phyloP scores from a whole-genome alignment of 768 basidiomycete genomes.

The Russula foetens region DNA sequence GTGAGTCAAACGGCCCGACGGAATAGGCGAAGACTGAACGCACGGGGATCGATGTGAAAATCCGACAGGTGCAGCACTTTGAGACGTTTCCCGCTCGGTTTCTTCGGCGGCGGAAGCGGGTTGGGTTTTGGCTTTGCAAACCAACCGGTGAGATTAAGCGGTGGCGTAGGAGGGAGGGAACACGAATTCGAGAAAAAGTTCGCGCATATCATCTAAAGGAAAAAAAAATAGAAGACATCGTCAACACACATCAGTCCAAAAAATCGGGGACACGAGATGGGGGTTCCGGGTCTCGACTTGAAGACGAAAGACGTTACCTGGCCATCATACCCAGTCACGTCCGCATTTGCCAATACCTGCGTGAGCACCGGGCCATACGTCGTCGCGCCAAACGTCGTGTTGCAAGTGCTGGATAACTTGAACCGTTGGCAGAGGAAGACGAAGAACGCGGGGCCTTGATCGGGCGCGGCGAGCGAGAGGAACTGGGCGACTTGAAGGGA shows the following conservation, averaged over 20 bases:
- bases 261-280: background rate
- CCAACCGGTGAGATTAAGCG: constrained; percentile 59
- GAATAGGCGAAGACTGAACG: constrained; percentile 14
- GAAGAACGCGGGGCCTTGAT: constrained; percentile 47
- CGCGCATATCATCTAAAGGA: constrained; percentile 47
- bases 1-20: background rate
- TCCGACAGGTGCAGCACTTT: constrained; percentile 76
- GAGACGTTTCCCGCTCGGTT: constrained; percentile 53
- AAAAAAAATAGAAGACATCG: background rate
- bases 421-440: constrained; percentile 55
- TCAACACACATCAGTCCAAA: background rate
- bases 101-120: constrained; percentile 49
- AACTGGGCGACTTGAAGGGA: constrained; percentile 58
- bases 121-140: constrained; percentile 73
- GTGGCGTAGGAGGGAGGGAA: constrained; percentile 45
- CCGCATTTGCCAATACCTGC: constrained; percentile 63
- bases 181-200: constrained; percentile 47
- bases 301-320: constrained; percentile 46
- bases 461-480: constrained; percentile 53
- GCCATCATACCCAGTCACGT: constrained; percentile 66
- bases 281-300: too few species aligned
- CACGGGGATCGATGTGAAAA: constrained; percentile 68
- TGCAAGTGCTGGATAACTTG: constrained; percentile 41
- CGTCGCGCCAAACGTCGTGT: constrained; percentile 37
- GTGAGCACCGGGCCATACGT: constrained; percentile 55